Percentiles rank a stretch among this genome's conserved stretches.
Conservation (phyloP, 495 filamentous ascomycete genomes). For the Tuber indicum region DNA sequence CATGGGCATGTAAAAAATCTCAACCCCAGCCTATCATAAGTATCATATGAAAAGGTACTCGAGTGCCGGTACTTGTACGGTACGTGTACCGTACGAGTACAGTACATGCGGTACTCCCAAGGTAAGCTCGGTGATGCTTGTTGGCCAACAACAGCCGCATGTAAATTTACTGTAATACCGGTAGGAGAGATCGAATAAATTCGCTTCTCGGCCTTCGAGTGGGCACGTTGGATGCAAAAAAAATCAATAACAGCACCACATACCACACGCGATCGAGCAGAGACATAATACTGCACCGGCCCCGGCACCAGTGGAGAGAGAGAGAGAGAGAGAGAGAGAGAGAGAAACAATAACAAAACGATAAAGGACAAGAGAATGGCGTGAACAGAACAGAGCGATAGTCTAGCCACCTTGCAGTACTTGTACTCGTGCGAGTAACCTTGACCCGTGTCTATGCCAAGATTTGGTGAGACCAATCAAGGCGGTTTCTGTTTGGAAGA, state of each 20-base stretch:
- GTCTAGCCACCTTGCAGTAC: background rate
- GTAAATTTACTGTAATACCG: background rate
- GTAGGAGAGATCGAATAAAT: background rate
- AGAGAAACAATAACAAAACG: slow-evolving; percentile 4
- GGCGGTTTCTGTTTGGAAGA: background rate
- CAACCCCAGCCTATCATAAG: background rate
- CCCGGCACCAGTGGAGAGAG: background rate
- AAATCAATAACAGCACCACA: background rate
- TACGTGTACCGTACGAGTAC: no score
- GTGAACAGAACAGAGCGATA: background rate
- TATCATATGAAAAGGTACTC: background rate
- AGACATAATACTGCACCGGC: background rate
- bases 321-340: background rate
- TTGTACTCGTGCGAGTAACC: background rate
- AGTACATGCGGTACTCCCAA: no score
- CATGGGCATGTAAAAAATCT: background rate
- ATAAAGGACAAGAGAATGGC: background rate
- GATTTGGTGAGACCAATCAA: background rate
- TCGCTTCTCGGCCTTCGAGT: background rate
- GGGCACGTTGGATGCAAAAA: background rate
- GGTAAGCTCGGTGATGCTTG: background rate
- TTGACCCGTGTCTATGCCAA: background rate
- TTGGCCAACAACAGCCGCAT: background rate
- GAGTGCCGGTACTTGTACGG: background rate
- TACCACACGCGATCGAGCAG: background rate